Evolutionary conservation across 148 eudicot genomes (phyloP).

Genomic region (Diospyros lotus): DNA sequence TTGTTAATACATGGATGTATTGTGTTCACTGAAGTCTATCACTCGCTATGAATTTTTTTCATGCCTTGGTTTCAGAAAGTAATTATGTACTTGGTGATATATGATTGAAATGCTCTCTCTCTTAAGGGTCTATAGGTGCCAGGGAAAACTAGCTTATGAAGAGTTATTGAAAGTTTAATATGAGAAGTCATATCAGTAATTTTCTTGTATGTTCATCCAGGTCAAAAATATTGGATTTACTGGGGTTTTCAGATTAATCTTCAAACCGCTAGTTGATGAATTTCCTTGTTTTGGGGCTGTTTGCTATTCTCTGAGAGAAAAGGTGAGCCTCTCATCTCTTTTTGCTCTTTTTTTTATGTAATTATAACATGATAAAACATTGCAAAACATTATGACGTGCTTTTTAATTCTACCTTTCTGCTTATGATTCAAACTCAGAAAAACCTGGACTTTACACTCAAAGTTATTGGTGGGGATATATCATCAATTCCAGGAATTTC

Average conservation of each 20-base stretch:
- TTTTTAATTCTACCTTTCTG: background rate
- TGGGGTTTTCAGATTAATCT: conserved; percentile 76
- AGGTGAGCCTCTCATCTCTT: conserved; percentile 36
- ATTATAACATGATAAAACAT: background rate
- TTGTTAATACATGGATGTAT: too few species aligned
- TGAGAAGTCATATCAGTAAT: background rate
- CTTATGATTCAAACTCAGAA: conserved; percentile 35
- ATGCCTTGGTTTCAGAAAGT: too few species aligned
- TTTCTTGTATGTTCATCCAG: conserved; percentile 27
- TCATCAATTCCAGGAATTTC: conserved; percentile 82
- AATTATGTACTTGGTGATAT: background rate
- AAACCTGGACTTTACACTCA: conserved; percentile 71
- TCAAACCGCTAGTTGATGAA: conserved; percentile 75
- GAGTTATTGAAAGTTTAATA: background rate
- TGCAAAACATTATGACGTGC: background rate
- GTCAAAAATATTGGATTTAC: conserved; percentile 79
- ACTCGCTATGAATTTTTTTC: too few species aligned
- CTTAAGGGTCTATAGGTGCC: too few species aligned
- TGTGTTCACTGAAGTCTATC: too few species aligned
- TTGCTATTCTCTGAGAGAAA: conserved; percentile 64
- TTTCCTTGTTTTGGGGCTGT: conserved; percentile 85
- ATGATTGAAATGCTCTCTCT: background rate
- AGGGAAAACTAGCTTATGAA: too few species aligned
- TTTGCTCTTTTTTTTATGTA: background rate
- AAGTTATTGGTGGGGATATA: conserved; percentile 81